Evolutionary conservation across 176 grass and related monocot genomes (phyloP).

Genomic region (Oryza rufipogon): DNA sequence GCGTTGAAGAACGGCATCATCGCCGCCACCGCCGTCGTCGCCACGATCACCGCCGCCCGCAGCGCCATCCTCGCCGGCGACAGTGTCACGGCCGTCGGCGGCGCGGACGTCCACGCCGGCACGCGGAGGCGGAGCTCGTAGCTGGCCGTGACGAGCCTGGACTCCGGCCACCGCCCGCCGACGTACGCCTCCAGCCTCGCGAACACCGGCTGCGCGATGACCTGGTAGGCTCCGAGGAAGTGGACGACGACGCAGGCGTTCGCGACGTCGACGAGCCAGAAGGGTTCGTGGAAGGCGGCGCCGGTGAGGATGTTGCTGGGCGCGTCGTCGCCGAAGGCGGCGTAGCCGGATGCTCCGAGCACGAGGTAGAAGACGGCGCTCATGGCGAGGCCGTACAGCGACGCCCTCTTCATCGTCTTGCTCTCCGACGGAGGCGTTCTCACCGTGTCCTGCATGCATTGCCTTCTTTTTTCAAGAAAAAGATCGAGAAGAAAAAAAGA

Average conservation of each 20-base stretch:
- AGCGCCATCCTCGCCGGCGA: no score
- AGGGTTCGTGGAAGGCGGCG: constrained; percentile 59
- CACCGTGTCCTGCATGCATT: constrained; percentile 47
- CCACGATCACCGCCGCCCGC: no score
- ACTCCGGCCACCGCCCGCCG: constrained; percentile 65
- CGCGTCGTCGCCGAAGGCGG: constrained; percentile 79
- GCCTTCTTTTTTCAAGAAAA: no score
- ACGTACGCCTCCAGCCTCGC: constrained; percentile 75
- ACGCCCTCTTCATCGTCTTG: constrained; percentile 77
- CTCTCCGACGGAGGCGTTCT: constrained; percentile 79
- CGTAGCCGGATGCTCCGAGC: constrained; percentile 77
- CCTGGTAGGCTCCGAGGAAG: constrained; percentile 91
- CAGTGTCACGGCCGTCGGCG: no score
- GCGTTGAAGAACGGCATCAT: constrained; percentile 92
- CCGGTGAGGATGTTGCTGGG: constrained; percentile 67
- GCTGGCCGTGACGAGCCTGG: constrained; percentile 82
- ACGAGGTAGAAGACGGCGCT: constrained; percentile 90
- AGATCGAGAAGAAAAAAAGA: no score
- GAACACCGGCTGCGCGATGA: constrained; percentile 83
- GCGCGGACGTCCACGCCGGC: no score
- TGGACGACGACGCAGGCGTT: constrained; percentile 80
- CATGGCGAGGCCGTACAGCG: constrained; percentile 57
- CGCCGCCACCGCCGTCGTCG: constrained; percentile 67
- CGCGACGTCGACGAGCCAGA: constrained; percentile 60
- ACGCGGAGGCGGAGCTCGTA: constrained; percentile 55